Evolutionary conservation across 2,329 filamentous ascomycete genomes (phyloP), one percentile per base, ranked within the genome.

Genomic region (Domatiomyces globalis): DNA sequence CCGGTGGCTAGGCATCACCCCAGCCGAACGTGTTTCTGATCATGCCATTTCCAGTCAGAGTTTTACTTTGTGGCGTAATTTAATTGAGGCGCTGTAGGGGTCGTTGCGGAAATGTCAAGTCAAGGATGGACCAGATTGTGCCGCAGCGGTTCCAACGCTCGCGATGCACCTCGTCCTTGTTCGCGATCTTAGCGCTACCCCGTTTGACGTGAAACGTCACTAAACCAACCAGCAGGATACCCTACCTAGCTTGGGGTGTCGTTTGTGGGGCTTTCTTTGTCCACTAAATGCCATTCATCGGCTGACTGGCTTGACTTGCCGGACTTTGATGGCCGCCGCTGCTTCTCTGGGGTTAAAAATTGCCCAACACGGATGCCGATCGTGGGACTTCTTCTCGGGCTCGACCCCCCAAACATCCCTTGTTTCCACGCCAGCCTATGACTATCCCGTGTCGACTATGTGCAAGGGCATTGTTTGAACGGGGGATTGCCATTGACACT

Each of bases 121-220:
- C 64, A 73, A 70, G 70, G 49, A 39, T 7, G 33, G 8, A 15
- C 33, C 33, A 39, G 33, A 15, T 15, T 10, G 48, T 39, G 52
- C 46, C 49, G 20, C 56, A 56, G 56, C 56, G 56, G 56, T 58
- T 52, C 51, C 55, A 58, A 54, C 56, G 56, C 56, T 54, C 52
- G 49, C 48, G 45, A 50, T 50, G 49, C 49, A 56, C 22, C 49
- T 52, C 49, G 52, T 54, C 47, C 51, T 43, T 50, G 46, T 22
- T 56, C 54, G 51, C 56, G 56, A 58, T 58, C 52, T 56, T 53
- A 52, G 50, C 48, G 43, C 43, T 27, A 39, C 22, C 44, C 48
- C 43, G 50, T 56, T 58, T 58, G 56, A 58, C 54, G 56, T 58
- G 54, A 58, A 58, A 55, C 49, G 39, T 54, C 55, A 54, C 46